Evolutionary conservation across 352 stramenopile genomes (phyloP).

Genomic region (Phytopythium ostracodes): DNA sequence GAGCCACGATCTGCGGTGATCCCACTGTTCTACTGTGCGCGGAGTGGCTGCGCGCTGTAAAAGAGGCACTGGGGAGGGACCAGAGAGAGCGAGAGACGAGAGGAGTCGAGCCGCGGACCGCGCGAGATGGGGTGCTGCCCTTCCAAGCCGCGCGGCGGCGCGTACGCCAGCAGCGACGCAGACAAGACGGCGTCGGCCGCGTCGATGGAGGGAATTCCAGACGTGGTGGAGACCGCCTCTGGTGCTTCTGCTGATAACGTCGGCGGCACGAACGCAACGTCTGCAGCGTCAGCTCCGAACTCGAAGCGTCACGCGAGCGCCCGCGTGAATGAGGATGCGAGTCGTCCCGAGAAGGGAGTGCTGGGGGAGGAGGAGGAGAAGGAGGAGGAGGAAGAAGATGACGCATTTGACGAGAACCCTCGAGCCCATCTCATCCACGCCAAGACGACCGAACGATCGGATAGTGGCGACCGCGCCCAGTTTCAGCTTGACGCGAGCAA

Average conservation of each 20-base stretch:
- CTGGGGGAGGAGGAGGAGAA: conserved; percentile 36
- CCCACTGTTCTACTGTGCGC: not conserved
- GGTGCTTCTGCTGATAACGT: not conserved
- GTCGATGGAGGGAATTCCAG: not conserved
- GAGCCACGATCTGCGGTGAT: not conserved
- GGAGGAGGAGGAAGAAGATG: conserved; percentile 17
- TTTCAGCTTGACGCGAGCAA: conserved; percentile 4
- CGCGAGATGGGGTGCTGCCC: conserved; percentile 62
- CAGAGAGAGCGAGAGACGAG: not conserved
- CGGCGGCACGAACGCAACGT: not conserved
- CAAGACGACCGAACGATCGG: conserved; percentile 1
- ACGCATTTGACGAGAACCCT: conserved; percentile 9
- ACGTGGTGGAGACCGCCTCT: not conserved
- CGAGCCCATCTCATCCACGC: conserved; percentile 1
- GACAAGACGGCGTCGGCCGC: not conserved
- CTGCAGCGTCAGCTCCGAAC: not conserved
- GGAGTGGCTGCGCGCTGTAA: not conserved
- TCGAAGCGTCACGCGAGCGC: not conserved
- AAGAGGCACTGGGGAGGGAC: not conserved
- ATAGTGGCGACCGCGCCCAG: conserved; percentile 1
- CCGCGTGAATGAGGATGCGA: not conserved
- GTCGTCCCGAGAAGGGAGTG: conserved; percentile 20
- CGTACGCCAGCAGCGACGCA: conserved; percentile 2
- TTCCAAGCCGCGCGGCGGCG: conserved; percentile 30
- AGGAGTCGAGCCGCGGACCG: conserved; percentile 1